Evolutionary conservation across 352 stramenopile species (phyloP), one percentile per base, ranked within the genome.

Genomic region (Phytopythium cucurbitacearum): DNA sequence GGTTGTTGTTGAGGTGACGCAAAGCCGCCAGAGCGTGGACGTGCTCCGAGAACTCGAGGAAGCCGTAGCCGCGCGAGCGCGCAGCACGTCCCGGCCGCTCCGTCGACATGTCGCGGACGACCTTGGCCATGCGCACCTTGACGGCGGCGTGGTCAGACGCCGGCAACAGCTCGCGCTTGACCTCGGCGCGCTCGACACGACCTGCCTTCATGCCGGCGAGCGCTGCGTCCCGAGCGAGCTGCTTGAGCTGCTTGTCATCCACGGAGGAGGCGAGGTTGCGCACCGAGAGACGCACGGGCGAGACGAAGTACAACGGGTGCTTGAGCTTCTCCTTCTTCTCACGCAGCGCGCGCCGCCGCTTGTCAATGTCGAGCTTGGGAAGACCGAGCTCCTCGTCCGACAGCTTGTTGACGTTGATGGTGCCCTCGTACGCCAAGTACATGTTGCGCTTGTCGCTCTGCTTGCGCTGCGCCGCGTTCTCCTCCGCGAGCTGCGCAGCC

Each of bases 31-130:
- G 73, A 11, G 97, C 96, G 74, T 98, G 93, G 38, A 89, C 76
- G 73, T 99, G 97, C 67, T 98, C 76, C 9, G 79, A 81, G 65
- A 99, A 99, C 72, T 99, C 95, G n/a, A 98, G 94, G 79, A 99
- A 99, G 11, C 84, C 97, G 56, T 86, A 93, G 28, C 83, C 80
- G 21, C 80, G 72, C 33, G 83, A 93, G 13, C 67, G 64, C 12
- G 72, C 48, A 40, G 11, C 28, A 2, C 33, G 33, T 21, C 64
- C 60, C 28, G 60, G 60, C 35, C 80, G 74, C 63, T 89, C 85
- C 15, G 72, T 76, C 10, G 74, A 56, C 59, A 88, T 87, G 45
- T 93, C 83, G 45, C 80, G 80, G 59, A 93, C 79, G 48, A 93
- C 71, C 67, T 93, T 93, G 51, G 78, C 70, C 79, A 93, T 87